Conservation (phyloP, 2,329 filamentous ascomycete genomes). For the Stagonosporopsis chrysanthemi region DNA sequence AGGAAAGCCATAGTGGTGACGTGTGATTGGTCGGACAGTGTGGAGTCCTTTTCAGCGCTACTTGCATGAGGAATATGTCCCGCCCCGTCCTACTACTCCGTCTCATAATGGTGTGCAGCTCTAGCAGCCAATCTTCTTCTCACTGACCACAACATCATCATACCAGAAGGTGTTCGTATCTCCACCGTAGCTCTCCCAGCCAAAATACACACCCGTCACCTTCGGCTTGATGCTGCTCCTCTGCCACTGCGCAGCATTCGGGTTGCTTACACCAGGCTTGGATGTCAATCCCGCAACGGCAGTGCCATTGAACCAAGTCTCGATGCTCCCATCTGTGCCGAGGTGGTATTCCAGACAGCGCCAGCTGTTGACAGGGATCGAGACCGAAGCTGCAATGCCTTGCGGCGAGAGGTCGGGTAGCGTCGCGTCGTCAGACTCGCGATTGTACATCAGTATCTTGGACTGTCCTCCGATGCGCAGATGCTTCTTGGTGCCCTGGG, state of each 20-base stretch:
- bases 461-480: slow-evolving; percentile 68
- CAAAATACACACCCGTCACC: slow-evolving; percentile 65
- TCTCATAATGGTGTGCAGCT: not conserved
- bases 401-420: slow-evolving; percentile 67
- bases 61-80: not conserved
- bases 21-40: slow-evolving; percentile 2
- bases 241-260: slow-evolving; percentile 63
- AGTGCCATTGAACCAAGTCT: slow-evolving; percentile 66
- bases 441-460: slow-evolving; percentile 70
- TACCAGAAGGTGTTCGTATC: slow-evolving; percentile 70
- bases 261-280: slow-evolving; percentile 58
- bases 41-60: not conserved
- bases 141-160: slow-evolving; percentile 63
- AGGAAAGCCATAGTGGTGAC: not conserved
- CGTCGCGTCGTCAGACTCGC: slow-evolving; percentile 68
- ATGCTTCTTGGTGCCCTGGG: slow-evolving; percentile 64
- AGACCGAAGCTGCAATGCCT: slow-evolving; percentile 62
- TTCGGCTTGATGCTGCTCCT: slow-evolving; percentile 60
- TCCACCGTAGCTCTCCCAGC: slow-evolving; percentile 69
- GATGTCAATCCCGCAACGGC: slow-evolving; percentile 61
- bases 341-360: slow-evolving; percentile 69
- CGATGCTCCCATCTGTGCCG: slow-evolving; percentile 64
- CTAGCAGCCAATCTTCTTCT: slow-evolving; percentile 59
- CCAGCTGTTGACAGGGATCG: slow-evolving; percentile 61
- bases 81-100: too few species aligned